phyloP scores from a whole-genome alignment of 2,329 filamentous ascomycete genomes.

The Aspergillus nomiae region DNA sequence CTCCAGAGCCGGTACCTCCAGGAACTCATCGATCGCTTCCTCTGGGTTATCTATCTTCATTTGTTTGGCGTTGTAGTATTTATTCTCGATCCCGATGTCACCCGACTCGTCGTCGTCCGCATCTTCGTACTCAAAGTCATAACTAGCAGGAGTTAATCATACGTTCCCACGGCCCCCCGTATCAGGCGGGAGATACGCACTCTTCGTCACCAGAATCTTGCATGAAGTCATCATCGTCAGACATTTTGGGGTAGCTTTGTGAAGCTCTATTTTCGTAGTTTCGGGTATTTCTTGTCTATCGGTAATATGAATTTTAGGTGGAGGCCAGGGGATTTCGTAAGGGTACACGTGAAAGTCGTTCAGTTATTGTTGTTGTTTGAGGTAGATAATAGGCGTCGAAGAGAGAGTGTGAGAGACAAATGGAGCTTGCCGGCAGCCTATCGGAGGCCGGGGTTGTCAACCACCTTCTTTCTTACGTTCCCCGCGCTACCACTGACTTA shows the following conservation, averaged over 20 bases:
- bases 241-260: conserved; percentile 56
- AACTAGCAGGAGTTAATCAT: conserved; percentile 52
- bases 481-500: conserved; percentile 14
- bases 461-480: conserved; percentile 5
- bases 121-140: conserved; percentile 97
- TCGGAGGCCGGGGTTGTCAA: conserved; percentile 18
- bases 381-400: conserved; percentile 7
- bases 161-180: no score
- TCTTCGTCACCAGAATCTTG: conserved; percentile 87
- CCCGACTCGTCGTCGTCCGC: conserved; percentile 85
- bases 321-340: not conserved
- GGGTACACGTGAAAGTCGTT: not conserved
- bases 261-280: not conserved
- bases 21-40: conserved; percentile 87
- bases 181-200: conserved; percentile 50
- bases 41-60: conserved; percentile 84
- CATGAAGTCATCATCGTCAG: conserved; percentile 89
- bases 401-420: conserved; percentile 9
- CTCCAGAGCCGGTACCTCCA: conserved; percentile 83
- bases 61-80: conserved; percentile 99
- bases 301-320: not conserved
- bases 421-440: conserved; percentile 14
- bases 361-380: not conserved
- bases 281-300: not conserved
- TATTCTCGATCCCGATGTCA: conserved; percentile 96